Percentiles rank a stretch among this genome's conserved stretches.
phyloP scores from a whole-genome alignment of 2,329 filamentous ascomycete species.

The Hirsutella rhossiliensis region DNA sequence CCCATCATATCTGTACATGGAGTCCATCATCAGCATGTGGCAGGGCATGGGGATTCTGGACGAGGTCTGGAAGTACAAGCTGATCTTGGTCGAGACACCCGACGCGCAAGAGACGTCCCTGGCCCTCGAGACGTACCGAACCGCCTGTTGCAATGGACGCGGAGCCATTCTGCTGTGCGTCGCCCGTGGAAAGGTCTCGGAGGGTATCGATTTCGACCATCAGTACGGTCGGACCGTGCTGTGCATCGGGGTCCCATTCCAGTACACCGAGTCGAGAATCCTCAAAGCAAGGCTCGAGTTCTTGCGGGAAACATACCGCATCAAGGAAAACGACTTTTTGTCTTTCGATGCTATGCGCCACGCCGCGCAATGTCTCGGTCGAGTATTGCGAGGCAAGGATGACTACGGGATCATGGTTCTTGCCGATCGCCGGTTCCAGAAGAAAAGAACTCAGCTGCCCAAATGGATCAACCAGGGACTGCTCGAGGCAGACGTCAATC shows the following conservation, averaged over 20 bases:
- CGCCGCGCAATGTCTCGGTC: constrained; percentile 88
- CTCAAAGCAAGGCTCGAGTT: constrained; percentile 93
- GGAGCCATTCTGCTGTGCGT: constrained; percentile 91
- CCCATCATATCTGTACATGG: constrained; percentile 97
- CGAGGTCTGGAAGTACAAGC: constrained; percentile 97
- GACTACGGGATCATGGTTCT: constrained; percentile 99
- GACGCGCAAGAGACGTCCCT: constrained; percentile 95
- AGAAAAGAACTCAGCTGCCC: constrained; percentile 79
- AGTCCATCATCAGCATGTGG: constrained; percentile 98
- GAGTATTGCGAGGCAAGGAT: constrained; percentile 90
- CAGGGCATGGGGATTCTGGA: constrained; percentile 97
- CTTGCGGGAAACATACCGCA: constrained; percentile 91
- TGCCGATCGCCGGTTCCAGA: constrained; percentile 84
- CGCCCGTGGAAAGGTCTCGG: constrained; percentile 90
- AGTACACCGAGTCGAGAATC: constrained; percentile 96
- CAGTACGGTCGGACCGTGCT: constrained; percentile 94
- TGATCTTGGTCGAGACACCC: constrained; percentile 94
- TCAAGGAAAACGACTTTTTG: constrained; percentile 92
- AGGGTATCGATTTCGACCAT: constrained; percentile 98
- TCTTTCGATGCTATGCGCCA: constrained; percentile 99
- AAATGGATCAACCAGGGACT: constrained; percentile 95
- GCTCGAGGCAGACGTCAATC: constrained; percentile 71
- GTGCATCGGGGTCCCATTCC: constrained; percentile 94
- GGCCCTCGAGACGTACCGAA: constrained; percentile 91
- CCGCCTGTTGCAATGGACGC: constrained; percentile 92